Evolutionary conservation across 2,329 filamentous ascomycete genomes (phyloP).

Genomic region (Verruconis gallopava): DNA sequence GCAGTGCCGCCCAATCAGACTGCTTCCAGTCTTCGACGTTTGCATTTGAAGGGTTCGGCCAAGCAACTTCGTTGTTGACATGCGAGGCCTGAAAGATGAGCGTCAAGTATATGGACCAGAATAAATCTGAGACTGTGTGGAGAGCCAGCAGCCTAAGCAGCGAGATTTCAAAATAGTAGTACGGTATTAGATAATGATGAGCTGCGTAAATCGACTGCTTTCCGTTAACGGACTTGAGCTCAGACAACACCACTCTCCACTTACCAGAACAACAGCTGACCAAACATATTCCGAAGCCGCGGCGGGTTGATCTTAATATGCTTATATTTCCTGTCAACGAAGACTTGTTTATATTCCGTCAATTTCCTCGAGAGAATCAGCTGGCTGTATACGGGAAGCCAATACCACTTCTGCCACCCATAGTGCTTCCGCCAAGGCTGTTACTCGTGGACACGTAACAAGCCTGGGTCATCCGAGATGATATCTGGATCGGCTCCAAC

Average conservation of each 20-base stretch:
- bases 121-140: conserved; percentile 8
- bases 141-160: conserved; percentile 4
- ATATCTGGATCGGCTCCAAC: conserved; percentile 8
- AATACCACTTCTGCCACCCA: conserved; percentile 8
- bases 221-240: neutral
- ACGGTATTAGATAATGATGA: conserved; percentile 7
- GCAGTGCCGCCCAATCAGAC: conserved; percentile 6
- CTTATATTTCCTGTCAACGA: conserved; percentile 6
- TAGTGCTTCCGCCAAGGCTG: conserved; percentile 9
- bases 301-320: conserved; percentile 9
- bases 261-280: conserved; percentile 6
- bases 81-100: conserved; percentile 10
- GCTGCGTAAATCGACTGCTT: conserved; percentile 5
- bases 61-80: conserved; percentile 9
- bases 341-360: conserved; percentile 7
- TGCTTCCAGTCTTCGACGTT: conserved; percentile 3
- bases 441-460: conserved; percentile 3
- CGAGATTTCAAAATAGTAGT: conserved; percentile 2
- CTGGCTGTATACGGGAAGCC: conserved; percentile 8
- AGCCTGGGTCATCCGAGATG: conserved; percentile 6
- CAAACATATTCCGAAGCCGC: conserved; percentile 1
- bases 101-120: conserved; percentile 8
- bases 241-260: neutral
- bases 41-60: conserved; percentile 3
- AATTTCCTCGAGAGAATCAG: conserved; percentile 7